A percentile compares a stretch with the other conserved stretches of the same genome.
phyloP scores from a whole-genome alignment of 2,329 filamentous ascomycete genomes.

The Alternaria gaisen region DNA sequence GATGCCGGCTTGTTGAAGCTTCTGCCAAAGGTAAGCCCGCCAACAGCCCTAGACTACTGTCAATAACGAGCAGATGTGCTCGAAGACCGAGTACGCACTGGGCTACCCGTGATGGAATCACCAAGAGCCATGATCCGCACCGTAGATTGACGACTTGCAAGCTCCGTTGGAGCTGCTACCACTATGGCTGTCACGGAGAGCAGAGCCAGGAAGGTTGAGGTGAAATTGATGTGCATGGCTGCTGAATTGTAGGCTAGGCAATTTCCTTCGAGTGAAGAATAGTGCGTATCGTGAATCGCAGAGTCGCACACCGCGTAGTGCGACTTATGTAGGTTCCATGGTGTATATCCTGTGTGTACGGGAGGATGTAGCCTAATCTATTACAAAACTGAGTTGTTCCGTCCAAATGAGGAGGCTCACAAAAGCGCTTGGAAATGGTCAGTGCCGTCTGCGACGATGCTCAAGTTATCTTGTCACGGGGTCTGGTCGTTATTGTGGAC shows the following conservation, averaged over 20 bases:
- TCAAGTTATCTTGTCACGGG: no score
- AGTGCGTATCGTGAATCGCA: no score
- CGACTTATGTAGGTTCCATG: no score
- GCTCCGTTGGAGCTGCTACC: slow-evolving; percentile 9
- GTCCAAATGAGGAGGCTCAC: no score
- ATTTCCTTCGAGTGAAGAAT: no score
- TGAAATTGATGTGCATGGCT: slow-evolving; percentile 4
- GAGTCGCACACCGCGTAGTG: no score
- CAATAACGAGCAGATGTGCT: background rate
- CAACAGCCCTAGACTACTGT: slow-evolving; percentile 37
- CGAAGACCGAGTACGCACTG: slow-evolving; percentile 9
- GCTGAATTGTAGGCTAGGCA: background rate
- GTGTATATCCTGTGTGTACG: no score
- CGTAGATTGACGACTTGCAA: slow-evolving; percentile 17
- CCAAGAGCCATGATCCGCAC: slow-evolving; percentile 39
- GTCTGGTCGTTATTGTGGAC: no score
- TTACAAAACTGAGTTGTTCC: no score
- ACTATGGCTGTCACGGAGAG: background rate
- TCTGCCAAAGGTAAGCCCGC: slow-evolving; percentile 38
- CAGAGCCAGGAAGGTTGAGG: slow-evolving; percentile 1
- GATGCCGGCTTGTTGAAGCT: slow-evolving; percentile 29
- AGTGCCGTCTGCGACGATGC: no score
- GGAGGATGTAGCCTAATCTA: no score
- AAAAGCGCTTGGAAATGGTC: no score
- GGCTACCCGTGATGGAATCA: slow-evolving; percentile 35